Conservation (phyloP, 257 asterid species). For the Euphrasia confusa region DNA sequence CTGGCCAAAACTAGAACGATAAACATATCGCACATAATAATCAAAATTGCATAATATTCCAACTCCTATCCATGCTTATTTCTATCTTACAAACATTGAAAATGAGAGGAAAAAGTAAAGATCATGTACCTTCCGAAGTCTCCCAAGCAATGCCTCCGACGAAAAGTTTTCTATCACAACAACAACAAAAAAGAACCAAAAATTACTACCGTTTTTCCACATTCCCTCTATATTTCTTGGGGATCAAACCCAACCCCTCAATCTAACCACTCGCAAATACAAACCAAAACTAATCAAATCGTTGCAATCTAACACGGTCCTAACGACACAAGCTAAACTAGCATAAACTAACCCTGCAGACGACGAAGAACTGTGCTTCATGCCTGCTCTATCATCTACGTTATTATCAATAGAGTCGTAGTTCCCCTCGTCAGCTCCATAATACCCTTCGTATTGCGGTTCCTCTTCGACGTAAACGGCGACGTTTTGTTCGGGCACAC, state of each 20-base stretch:
- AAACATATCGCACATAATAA: neutral
- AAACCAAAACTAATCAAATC: conserved; percentile 34
- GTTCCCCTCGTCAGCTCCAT: conserved; percentile 60
- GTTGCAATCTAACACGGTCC: conserved; percentile 44
- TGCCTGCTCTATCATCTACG: conserved; percentile 77
- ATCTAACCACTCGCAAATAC: conserved; percentile 13
- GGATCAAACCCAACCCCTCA: conserved; percentile 46
- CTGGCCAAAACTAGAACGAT: no score
- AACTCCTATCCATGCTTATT: no score
- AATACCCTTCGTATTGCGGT: conserved; percentile 60
- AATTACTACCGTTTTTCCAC: conserved; percentile 57
- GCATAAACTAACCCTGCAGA: conserved; percentile 98
- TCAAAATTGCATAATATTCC: neutral
- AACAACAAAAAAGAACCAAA: conserved; percentile 54
- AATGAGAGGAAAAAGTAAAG: neutral
- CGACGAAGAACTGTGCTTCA: conserved; percentile 86
- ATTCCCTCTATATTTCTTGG: conserved; percentile 34
- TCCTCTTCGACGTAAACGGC: conserved; percentile 65
- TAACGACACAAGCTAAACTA: conserved; percentile 57
- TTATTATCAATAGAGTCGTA: conserved; percentile 51
- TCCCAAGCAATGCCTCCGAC: conserved; percentile 99
- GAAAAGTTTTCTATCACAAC: conserved; percentile 77
- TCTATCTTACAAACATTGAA: neutral
- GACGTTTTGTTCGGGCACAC: conserved; percentile 65
- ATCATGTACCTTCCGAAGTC: conserved; percentile 77